Percentiles rank a stretch among this genome's conserved stretches.
Conservation (phyloP, 495 filamentous ascomycete genomes). For the Astrocystis sublimbata region DNA sequence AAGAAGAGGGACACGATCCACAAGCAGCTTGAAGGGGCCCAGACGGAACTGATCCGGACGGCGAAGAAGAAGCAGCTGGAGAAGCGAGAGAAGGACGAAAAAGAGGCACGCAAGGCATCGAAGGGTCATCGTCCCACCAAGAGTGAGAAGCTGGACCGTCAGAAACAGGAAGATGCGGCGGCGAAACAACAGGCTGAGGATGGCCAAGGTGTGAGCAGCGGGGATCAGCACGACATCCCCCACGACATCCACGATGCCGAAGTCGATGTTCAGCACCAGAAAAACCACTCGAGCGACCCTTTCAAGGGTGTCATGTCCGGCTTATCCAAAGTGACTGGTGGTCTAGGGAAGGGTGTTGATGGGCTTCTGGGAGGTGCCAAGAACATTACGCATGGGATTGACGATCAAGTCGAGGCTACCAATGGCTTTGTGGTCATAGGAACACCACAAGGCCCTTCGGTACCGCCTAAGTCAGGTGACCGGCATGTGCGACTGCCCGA, state of each 20-base stretch:
- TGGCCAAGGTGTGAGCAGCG: constrained; percentile 72
- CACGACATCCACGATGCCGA: constrained; percentile 71
- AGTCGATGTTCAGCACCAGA: constrained; percentile 41
- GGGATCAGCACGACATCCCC: constrained; percentile 76
- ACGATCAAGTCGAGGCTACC: constrained; percentile 54
- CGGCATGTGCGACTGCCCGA: constrained; percentile 28
- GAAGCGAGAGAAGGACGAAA: constrained; percentile 62
- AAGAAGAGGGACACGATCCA: constrained; percentile 72
- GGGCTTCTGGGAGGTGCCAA: constrained; percentile 51
- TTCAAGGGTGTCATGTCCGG: constrained; percentile 30
- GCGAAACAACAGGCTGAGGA: constrained; percentile 64
- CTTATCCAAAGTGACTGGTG: constrained; percentile 39
- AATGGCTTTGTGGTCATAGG: constrained; percentile 54
- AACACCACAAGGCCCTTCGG: constrained; percentile 22
- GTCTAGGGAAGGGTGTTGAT: constrained; percentile 44
- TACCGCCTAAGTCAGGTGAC: constrained; percentile 30
- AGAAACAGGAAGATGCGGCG: constrained; percentile 54
- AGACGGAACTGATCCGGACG: constrained; percentile 77
- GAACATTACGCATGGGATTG: constrained; percentile 64
- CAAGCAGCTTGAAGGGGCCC: constrained; percentile 71
- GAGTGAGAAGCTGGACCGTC: constrained; percentile 49
- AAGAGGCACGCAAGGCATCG: constrained; percentile 56
- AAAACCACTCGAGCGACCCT: constrained; percentile 22
- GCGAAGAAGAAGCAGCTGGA: constrained; percentile 77
- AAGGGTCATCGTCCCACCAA: constrained; percentile 49